Evolutionary conservation across 805 yeast genomes (phyloP).

Genomic region (Peterozyma xylosa): DNA sequence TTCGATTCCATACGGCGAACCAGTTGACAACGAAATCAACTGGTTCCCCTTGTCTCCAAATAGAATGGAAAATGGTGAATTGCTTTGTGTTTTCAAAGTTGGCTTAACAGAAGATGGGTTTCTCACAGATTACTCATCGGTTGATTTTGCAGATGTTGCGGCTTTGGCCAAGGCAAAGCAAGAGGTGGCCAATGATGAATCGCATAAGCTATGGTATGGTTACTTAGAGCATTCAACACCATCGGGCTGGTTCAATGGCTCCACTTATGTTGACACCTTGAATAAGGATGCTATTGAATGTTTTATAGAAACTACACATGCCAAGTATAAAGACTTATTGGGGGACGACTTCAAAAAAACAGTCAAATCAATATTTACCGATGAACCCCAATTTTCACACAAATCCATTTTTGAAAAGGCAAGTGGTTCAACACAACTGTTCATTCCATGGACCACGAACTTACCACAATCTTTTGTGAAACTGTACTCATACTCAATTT

Average conservation of each 20-base stretch:
- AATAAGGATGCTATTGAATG: conserved; percentile 3
- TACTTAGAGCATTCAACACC: conserved; percentile 7
- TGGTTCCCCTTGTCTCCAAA: conserved; percentile 4
- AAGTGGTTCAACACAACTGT: neutral
- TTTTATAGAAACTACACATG: neutral
- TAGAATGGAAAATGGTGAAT: conserved; percentile 7
- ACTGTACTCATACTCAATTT: neutral
- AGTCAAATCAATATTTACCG: conserved; percentile 1
- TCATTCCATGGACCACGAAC: conserved; percentile 2
- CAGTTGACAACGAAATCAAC: neutral
- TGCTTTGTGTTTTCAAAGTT: conserved; percentile 6
- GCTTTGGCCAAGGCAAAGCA: neutral
- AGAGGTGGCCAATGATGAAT: neutral
- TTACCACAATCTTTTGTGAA: neutral
- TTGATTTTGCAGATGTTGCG: neutral
- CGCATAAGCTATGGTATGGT: conserved; percentile 6
- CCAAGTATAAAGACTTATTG: neutral
- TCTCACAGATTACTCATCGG: neutral
- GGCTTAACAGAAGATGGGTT: conserved; percentile 2
- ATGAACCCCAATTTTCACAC: conserved; percentile 2
- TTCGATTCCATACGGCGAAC: conserved; percentile 5
- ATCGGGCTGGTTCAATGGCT: conserved; percentile 6
- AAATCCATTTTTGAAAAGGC: conserved; percentile 1
- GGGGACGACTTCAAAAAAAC: conserved; percentile 1
- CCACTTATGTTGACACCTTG: conserved; percentile 9